phyloP scores from a whole-genome alignment of 306 rosid genomes.

The Ammopiptanthus mongolicus region DNA sequence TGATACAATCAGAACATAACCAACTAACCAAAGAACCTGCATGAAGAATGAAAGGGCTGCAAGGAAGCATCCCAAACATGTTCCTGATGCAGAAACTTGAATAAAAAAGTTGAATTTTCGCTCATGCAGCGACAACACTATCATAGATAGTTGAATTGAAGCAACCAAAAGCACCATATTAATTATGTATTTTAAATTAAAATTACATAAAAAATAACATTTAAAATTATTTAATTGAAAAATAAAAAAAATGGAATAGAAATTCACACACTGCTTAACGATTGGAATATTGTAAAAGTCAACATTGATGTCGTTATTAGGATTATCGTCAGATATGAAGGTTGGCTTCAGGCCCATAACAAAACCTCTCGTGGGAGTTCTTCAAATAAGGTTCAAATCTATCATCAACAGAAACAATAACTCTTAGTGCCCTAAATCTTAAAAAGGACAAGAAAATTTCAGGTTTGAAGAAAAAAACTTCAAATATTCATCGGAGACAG shows the following conservation, averaged over 20 bases:
- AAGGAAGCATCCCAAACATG: no score
- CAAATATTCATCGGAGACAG: slow-evolving; percentile 78
- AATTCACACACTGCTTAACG: slow-evolving; percentile 39
- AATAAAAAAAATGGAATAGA: neutral
- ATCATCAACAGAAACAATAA: neutral
- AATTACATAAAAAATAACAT: neutral
- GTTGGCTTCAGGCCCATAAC: slow-evolving; percentile 73
- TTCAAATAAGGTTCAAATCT: slow-evolving; percentile 82
- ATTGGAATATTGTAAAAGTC: slow-evolving; percentile 77
- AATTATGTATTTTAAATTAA: neutral
- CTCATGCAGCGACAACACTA: no score
- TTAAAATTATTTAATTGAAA: no score
- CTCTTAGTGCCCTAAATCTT: neutral
- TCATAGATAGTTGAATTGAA: no score
- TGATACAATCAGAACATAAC: no score
- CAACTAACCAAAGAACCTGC: no score
- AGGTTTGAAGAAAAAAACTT: slow-evolving; percentile 32
- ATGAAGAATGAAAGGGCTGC: no score
- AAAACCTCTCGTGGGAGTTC: slow-evolving; percentile 80
- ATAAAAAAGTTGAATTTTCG: no score
- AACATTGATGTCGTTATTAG: slow-evolving; percentile 76
- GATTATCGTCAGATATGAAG: slow-evolving; percentile 67
- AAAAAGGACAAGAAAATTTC: neutral
- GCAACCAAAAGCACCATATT: neutral
- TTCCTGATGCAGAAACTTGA: no score